A percentile compares a stretch with the other conserved stretches of the same genome.
Evolutionary conservation across 306 rosid species (phyloP).

Genomic region (Gleditsia sinensis): DNA sequence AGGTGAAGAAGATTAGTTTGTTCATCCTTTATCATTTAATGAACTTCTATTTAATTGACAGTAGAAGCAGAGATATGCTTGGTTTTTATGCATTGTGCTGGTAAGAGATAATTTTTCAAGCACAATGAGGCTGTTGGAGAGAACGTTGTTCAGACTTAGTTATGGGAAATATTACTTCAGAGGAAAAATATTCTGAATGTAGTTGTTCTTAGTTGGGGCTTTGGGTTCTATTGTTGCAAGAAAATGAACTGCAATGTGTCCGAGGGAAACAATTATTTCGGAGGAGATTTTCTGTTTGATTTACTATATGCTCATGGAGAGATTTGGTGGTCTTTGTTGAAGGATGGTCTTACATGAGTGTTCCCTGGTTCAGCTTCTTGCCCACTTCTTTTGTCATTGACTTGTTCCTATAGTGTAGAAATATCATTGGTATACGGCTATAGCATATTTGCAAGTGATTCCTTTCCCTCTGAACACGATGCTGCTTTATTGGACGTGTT

Average conservation of each 20-base stretch:
- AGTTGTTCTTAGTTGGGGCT: neutral
- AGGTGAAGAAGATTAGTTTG: neutral
- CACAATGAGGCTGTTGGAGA: constrained; percentile 3
- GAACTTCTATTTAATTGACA: neutral
- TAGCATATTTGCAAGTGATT: constrained; percentile 21
- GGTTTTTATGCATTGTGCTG: neutral
- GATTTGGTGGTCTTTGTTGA: too few species aligned
- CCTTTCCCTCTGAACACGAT: constrained; percentile 7
- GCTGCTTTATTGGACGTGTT: constrained; percentile 22
- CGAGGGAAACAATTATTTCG: neutral
- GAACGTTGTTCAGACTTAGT: neutral
- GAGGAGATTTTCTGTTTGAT: constrained; percentile 1
- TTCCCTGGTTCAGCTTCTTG: neutral
- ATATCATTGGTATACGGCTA: constrained; percentile 4
- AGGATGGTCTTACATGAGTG: neutral
- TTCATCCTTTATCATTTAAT: neutral
- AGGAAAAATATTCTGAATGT: constrained; percentile 12
- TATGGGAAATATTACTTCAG: neutral
- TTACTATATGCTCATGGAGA: neutral
- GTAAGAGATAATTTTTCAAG: constrained; percentile 3
- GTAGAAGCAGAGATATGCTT: constrained; percentile 3
- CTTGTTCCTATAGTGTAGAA: constrained; percentile 16
- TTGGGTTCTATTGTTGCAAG: neutral
- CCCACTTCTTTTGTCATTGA: constrained; percentile 9
- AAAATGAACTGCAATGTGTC: constrained; percentile 19